phyloP scores from a whole-genome alignment of 805 yeast species.

The Ogataea polymorpha region DNA sequence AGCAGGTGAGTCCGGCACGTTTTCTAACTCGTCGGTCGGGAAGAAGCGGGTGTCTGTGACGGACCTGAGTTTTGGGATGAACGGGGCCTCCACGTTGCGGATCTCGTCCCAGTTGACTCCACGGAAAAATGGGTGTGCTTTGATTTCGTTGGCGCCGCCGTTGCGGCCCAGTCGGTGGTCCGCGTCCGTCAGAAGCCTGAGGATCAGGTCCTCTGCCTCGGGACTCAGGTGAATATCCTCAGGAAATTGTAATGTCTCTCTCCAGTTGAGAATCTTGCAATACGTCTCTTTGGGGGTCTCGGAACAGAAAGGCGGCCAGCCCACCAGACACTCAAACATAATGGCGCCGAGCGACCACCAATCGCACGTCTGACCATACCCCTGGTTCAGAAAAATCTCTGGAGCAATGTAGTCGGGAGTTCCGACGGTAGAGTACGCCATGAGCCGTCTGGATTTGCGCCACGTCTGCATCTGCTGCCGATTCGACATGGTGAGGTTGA shows the following conservation, averaged over 20 bases:
- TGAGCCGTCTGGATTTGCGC: slow-evolving; percentile 85
- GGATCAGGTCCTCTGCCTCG: slow-evolving; percentile 83
- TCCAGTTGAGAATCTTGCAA: slow-evolving; percentile 87
- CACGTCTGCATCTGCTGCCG: slow-evolving; percentile 94
- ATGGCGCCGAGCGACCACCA: slow-evolving; percentile 98
- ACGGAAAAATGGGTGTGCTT: slow-evolving; percentile 85
- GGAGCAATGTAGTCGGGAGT: slow-evolving; percentile 97
- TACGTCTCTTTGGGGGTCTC: slow-evolving; percentile 94
- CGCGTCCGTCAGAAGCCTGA: slow-evolving; percentile 70
- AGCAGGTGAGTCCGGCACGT: slow-evolving; percentile 88
- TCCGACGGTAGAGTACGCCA: slow-evolving; percentile 97
- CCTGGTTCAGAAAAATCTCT: slow-evolving; percentile 87
- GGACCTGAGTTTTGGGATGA: slow-evolving; percentile 85
- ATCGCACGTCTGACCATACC: slow-evolving; percentile 95
- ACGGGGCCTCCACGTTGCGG: slow-evolving; percentile 86
- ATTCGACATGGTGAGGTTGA: slow-evolving; percentile 91
- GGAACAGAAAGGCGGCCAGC: slow-evolving; percentile 97
- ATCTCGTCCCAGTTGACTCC: slow-evolving; percentile 96
- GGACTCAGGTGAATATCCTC: slow-evolving; percentile 87
- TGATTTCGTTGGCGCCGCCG: slow-evolving; percentile 91
- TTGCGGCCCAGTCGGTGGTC: slow-evolving; percentile 81
- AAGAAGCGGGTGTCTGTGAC: slow-evolving; percentile 96
- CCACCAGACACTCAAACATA: slow-evolving; percentile 93
- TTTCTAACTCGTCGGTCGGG: slow-evolving; percentile 96
- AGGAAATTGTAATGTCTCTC: slow-evolving; percentile 81